phyloP scores from a whole-genome alignment of 257 asterid genomes.

The Solanum infundibuliforme region DNA sequence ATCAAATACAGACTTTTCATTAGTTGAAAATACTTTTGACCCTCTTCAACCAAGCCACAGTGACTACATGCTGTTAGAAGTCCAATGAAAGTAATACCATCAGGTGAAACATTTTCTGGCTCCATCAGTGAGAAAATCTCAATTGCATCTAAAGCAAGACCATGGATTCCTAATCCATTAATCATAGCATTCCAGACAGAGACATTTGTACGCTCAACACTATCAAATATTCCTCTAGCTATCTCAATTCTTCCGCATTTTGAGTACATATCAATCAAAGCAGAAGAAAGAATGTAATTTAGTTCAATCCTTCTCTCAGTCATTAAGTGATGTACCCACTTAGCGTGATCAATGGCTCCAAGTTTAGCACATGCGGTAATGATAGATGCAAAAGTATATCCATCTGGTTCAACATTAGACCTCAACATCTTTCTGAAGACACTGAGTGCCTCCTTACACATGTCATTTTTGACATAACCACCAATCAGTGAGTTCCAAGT shows the following conservation, averaged over 20 bases:
- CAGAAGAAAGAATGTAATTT: slow-evolving; percentile 61
- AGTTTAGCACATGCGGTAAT: slow-evolving; percentile 60
- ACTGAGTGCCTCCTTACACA: slow-evolving; percentile 36
- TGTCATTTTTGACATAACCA: slow-evolving; percentile 46
- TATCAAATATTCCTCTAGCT: slow-evolving; percentile 44
- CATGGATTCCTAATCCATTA: slow-evolving; percentile 59
- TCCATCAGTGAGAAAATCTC: slow-evolving; percentile 32
- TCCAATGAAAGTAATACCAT: slow-evolving; percentile 58
- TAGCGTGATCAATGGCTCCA: slow-evolving; percentile 59
- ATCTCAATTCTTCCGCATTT: slow-evolving; percentile 64
- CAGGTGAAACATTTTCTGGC: slow-evolving; percentile 37
- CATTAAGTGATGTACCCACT: slow-evolving; percentile 58
- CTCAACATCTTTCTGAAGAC: slow-evolving; percentile 47
- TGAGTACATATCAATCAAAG: slow-evolving; percentile 67
- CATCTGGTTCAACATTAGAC: slow-evolving; percentile 46
- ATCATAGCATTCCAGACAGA: slow-evolving; percentile 76
- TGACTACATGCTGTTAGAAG: slow-evolving; percentile 62
- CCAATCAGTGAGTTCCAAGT: slow-evolving; percentile 73
- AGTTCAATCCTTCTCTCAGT: slow-evolving; percentile 37
- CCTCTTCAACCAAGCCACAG: slow-evolving; percentile 58
- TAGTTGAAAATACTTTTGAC: slow-evolving; percentile 37
- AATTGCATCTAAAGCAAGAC: slow-evolving; percentile 60
- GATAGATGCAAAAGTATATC: slow-evolving; percentile 57
- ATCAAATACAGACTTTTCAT: slow-evolving; percentile 43
- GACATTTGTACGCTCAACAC: slow-evolving; percentile 27